phyloP scores from a whole-genome alignment of 805 yeast species.

The Kregervanrija fluxuum region DNA sequence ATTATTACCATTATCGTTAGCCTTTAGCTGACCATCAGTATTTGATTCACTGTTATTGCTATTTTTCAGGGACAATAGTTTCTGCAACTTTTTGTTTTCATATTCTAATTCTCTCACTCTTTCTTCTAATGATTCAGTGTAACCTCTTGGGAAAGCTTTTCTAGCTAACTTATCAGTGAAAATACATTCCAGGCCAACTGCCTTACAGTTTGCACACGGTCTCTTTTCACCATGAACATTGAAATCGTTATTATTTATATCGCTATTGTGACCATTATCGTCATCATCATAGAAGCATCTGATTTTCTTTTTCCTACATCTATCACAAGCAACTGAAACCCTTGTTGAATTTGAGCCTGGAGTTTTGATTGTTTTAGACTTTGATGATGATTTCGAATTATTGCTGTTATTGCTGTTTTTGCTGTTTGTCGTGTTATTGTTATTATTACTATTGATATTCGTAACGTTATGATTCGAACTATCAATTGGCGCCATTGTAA shows the following conservation, averaged over 20 bases:
- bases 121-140: constrained; percentile 85
- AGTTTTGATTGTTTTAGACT: constrained; percentile 50
- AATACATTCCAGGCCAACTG: constrained; percentile 81
- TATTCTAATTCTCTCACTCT: constrained; percentile 80
- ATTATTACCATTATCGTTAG: not conserved
- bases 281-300: constrained; percentile 42
- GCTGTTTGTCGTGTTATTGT: not conserved
- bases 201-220: constrained; percentile 73
- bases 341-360: constrained; percentile 62
- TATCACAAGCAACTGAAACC: constrained; percentile 86
- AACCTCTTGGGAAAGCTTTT: constrained; percentile 85
- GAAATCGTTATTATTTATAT: not conserved
- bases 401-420: not conserved
- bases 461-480: too few relatives aligned
- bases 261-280: constrained; percentile 6
- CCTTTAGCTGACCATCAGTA: not conserved
- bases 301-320: constrained; percentile 77
- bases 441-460: not conserved
- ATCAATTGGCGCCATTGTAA: too few relatives aligned
- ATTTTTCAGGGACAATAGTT: constrained; percentile 48
- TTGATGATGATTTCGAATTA: constrained; percentile 6
- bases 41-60: not conserved
- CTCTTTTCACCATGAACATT: constrained; percentile 41
- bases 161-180: constrained; percentile 83
- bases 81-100: constrained; percentile 64